phyloP scores from a whole-genome alignment of 176 grass and related monocot species.

The Hordeum vulgare region MorexV3_pseudomolecules_assembly NC_058521.1:444368808-444369307 shows the following conservation, averaged over 20 bases:
- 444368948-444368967: not conserved
- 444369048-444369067: not conserved
- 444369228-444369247: not conserved
- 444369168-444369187: not conserved
- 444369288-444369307: no score
- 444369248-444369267: not conserved
- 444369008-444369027: not conserved
- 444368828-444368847: conserved; percentile 4
- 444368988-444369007: not conserved
- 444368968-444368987: not conserved
- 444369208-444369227: not conserved
- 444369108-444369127: not conserved
- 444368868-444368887: not conserved
- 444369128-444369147: not conserved
- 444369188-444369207: not conserved
- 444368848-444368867: not conserved
- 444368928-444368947: not conserved
- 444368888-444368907: not conserved
- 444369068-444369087: not conserved
- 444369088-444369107: not conserved
- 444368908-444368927: not conserved
- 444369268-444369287: not conserved
- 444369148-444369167: not conserved
- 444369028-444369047: not conserved
- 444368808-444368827: conserved; percentile 59